Conservation (phyloP, 805 yeast genomes). For the Phaffomyces opuntiae region DNA sequence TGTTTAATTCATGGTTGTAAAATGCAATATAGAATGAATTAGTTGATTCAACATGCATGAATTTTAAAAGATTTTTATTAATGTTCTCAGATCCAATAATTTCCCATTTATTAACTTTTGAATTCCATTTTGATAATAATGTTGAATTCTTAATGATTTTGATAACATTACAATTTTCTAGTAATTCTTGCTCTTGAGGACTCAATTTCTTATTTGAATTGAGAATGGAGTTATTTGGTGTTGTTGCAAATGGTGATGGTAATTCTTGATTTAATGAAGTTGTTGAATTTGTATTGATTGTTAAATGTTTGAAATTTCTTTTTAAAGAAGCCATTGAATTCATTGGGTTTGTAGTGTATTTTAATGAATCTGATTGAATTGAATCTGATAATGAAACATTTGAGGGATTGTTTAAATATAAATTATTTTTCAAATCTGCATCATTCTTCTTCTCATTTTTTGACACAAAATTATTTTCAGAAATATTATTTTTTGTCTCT, state of each 20-base stretch:
- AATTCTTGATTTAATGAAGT: not conserved
- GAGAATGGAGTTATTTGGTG: not conserved
- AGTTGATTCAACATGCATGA: constrained; percentile 8
- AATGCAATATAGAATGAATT: constrained; percentile 11
- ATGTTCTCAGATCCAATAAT: constrained; percentile 12
- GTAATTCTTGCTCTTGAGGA: not conserved
- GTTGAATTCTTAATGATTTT: constrained; percentile 11
- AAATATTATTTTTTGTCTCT: not conserved
- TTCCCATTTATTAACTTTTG: constrained; percentile 15
- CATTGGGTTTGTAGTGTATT: not conserved
- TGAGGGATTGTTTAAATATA: too few relatives aligned
- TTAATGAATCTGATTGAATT: too few relatives aligned
- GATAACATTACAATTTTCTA: constrained; percentile 2
- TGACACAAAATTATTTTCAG: not conserved
- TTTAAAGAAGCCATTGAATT: constrained; percentile 9
- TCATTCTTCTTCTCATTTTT: not conserved
- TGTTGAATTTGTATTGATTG: constrained; percentile 5
- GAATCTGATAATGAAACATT: too few relatives aligned
- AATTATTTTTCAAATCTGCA: too few relatives aligned
- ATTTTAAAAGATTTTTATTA: constrained; percentile 12
- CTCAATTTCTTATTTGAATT: not conserved
- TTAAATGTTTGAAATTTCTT: constrained; percentile 8
- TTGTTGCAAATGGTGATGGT: constrained; percentile 8
- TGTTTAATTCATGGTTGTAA: not conserved
- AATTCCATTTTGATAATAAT: constrained; percentile 18